Base-by-base conservation (phyloP, 2,329 filamentous ascomycete species). In the Nemania diffusa region DNA sequence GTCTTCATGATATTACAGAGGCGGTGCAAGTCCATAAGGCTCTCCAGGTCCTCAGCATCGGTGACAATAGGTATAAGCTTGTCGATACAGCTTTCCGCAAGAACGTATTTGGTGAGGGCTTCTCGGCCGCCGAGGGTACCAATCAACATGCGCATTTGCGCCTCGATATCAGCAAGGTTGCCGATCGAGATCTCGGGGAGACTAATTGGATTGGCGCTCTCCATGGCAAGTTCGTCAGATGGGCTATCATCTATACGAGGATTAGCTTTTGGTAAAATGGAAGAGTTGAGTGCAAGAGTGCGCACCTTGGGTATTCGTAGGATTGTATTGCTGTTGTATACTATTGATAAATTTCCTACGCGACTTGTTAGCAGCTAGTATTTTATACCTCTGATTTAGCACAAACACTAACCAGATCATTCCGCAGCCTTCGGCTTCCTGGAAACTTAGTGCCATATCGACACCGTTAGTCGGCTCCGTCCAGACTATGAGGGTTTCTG, bases 1-100 rank as follows among this genome's bases (percentile, higher is more conserved):
- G 91, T 92, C 84, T 99, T 99, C 92, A 97, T 96, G 78, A 99
- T 97, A 78, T 94, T 97, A 87, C 96, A 99, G 52, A 99, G 84
- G 55, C 92, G 89, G 79, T 98, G 96, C 67, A 99, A 83, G 76
- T 98, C 95, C 24, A 88, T 82, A 8, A 97, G 83, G 78, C 92
- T 94, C 80, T 99, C 93, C 67, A 97, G 86, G 75, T 97, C 93
- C 79, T 99, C 96, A 9, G 96, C 95, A 81, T 92, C 90, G 66
- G 92, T 88, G 53, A 99, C 92, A 57, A 98, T 80, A 0, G 93
- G 93, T 58, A 96, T 91, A 57, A 99, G 84, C 78, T 95, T 97
- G 71, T 88, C 83, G 69, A 99, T 93, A 78, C 97, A 97, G 70
- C 96, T 90, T 55, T 97, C 92, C 46, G 85, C 85, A 77, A 97